Percentiles rank a stretch among this genome's conserved stretches.
Evolutionary conservation across 1,139 yeast genomes (phyloP).

Genomic region (Magnusiomyces magnusii): DNA sequence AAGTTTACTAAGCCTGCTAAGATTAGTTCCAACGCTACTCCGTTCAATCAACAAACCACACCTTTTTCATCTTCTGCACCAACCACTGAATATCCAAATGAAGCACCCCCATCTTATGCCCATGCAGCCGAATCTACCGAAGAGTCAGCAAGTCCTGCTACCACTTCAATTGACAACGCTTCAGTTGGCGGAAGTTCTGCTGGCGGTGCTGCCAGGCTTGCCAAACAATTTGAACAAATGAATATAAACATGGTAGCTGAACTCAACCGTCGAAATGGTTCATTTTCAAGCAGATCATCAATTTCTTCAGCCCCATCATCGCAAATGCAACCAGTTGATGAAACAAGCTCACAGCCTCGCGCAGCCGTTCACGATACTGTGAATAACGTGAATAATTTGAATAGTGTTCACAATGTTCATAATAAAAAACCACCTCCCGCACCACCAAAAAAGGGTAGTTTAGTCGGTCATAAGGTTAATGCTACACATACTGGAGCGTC

Average conservation of each 20-base stretch:
- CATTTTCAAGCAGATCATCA: no score
- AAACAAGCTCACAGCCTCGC: no score
- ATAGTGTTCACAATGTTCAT: neutral
- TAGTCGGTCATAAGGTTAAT: neutral
- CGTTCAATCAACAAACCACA: no score
- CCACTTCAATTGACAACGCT: no score
- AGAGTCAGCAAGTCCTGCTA: neutral
- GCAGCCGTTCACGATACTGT: neutral
- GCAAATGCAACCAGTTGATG: no score
- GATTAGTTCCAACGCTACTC: neutral
- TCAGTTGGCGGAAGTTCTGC: no score
- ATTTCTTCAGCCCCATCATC: slow-evolving; percentile 1
- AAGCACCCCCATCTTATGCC: slow-evolving; percentile 6
- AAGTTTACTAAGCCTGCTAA: slow-evolving; percentile 11
- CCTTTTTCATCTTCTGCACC: no score
- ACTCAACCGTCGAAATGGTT: neutral
- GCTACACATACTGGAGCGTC: neutral
- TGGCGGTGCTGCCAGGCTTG: slow-evolving; percentile 9
- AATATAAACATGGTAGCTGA: neutral
- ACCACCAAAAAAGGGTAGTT: slow-evolving; percentile 8
- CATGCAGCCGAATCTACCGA: neutral
- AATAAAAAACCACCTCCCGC: slow-evolving; percentile 17
- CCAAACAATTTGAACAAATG: slow-evolving; percentile 11
- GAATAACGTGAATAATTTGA: no score
- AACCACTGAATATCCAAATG: no score